Conservation (phyloP, 225 moss, liverwort and hornwort genomes). For the Polytrichum commune region DNA sequence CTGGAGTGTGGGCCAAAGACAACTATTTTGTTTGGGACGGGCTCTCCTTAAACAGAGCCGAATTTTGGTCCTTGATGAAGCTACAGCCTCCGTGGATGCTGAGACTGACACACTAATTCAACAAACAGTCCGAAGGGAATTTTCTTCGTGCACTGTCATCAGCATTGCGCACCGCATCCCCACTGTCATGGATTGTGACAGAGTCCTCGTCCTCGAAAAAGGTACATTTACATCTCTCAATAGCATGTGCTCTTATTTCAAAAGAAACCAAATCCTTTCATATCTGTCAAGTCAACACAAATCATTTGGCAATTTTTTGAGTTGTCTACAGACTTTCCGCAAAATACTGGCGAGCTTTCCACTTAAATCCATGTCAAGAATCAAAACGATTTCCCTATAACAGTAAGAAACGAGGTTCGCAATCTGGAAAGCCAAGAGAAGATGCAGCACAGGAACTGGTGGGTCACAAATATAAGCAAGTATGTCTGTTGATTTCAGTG, state of each 20-base stretch:
- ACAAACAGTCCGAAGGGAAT: conserved; percentile 60
- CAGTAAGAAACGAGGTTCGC: not conserved
- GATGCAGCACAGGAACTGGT: too few species aligned
- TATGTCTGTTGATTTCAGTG: too few species aligned
- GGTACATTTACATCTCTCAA: conserved; percentile 15
- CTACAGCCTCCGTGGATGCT: conserved; percentile 90
- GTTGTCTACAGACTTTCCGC: not conserved
- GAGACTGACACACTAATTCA: conserved; percentile 78
- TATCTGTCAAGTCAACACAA: not conserved
- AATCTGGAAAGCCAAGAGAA: too few species aligned
- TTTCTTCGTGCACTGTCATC: conserved; percentile 64
- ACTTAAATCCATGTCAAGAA: not conserved
- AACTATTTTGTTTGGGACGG: conserved; percentile 89
- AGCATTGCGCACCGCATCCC: conserved; percentile 95
- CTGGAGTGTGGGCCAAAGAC: conserved; percentile 91
- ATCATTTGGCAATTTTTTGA: not conserved
- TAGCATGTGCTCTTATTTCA: not conserved
- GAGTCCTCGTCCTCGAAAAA: conserved; percentile 77
- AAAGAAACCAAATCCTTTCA: not conserved
- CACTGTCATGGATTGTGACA: conserved; percentile 82
- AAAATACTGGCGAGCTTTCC: not conserved
- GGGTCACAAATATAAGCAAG: too few species aligned
- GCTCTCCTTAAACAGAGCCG: conserved; percentile 65
- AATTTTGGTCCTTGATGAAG: conserved; percentile 85
- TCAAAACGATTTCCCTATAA: not conserved